Evolutionary conservation across 345 rosid genomes (phyloP).

Genomic region (Gossypium bickii): DNA sequence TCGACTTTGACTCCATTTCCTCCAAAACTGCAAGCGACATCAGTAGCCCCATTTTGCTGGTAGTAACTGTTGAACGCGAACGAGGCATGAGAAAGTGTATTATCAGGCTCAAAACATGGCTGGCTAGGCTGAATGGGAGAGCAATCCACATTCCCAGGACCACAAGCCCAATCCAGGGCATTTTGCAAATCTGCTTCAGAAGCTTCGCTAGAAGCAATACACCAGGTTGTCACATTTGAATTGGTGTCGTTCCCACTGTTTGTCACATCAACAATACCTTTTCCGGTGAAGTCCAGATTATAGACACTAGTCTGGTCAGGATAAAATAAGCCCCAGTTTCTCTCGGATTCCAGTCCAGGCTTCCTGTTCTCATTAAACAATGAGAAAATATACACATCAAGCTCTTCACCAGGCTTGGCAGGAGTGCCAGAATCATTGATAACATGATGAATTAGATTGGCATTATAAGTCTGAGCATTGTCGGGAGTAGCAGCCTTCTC

Average conservation of each 20-base stretch:
- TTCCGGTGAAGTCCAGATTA: slow-evolving; percentile 78
- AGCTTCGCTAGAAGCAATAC: slow-evolving; percentile 82
- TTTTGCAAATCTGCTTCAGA: slow-evolving; percentile 63
- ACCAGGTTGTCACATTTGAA: slow-evolving; percentile 70
- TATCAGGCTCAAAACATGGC: slow-evolving; percentile 93
- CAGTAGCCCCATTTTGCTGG: slow-evolving; percentile 84
- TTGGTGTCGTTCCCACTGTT: slow-evolving; percentile 17
- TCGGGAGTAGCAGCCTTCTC: slow-evolving; percentile 92
- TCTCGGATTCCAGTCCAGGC: slow-evolving; percentile 81
- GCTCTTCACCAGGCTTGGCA: slow-evolving; percentile 66
- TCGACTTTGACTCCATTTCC: slow-evolving; percentile 82
- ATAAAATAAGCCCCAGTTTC: slow-evolving; percentile 93
- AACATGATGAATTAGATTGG: slow-evolving; percentile 73
- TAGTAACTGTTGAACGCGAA: slow-evolving; percentile 76
- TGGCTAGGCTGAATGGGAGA: slow-evolving; percentile 95
- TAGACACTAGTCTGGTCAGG: slow-evolving; percentile 90
- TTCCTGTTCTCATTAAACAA: slow-evolving; percentile 90
- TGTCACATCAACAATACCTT: slow-evolving; percentile 21
- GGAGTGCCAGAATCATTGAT: slow-evolving; percentile 79
- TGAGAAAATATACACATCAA: slow-evolving; percentile 79
- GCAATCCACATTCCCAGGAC: slow-evolving; percentile 94
- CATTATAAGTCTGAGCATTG: slow-evolving; percentile 79
- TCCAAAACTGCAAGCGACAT: slow-evolving; percentile 85
- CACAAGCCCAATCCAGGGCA: slow-evolving; percentile 94
- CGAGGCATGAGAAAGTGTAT: slow-evolving; percentile 85